phyloP scores from a whole-genome alignment of 2,329 filamentous ascomycete species.

The Herpotrichia juniperi region DNA sequence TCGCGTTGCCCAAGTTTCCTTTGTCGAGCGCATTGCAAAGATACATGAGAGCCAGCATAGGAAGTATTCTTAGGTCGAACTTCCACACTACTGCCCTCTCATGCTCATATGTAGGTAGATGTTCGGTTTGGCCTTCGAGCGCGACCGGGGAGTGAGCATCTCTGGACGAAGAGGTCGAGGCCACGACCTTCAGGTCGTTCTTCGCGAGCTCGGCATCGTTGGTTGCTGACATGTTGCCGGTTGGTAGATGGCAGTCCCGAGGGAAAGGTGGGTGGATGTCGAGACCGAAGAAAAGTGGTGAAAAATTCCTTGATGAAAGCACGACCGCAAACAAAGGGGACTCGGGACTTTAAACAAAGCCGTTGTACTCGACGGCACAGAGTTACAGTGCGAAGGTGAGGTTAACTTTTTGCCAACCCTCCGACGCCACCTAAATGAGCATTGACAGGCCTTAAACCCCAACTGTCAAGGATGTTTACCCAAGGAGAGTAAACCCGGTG shows the following conservation, averaged over 20 bases:
- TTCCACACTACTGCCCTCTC: constrained; percentile 57
- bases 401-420: constrained; percentile 1
- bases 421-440: constrained; percentile 1
- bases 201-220: constrained; percentile 38
- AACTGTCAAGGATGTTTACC: neutral
- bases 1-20: constrained; percentile 50
- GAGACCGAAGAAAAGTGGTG: neutral
- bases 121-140: constrained; percentile 36
- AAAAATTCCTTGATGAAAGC: neutral
- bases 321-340: neutral
- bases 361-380: constrained; percentile 7
- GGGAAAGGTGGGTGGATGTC: neutral
- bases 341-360: constrained; percentile 5
- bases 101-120: constrained; percentile 43
- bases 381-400: neutral
- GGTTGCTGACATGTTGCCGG: constrained; percentile 26
- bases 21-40: constrained; percentile 55
- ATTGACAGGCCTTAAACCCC: neutral
- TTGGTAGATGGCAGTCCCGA: neutral
- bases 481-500: neutral
- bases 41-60: constrained; percentile 65
- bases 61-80: constrained; percentile 62
- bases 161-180: constrained; percentile 33
- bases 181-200: constrained; percentile 31
- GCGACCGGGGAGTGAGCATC: constrained; percentile 25